Evolutionary conservation across 2,329 filamentous ascomycete genomes (phyloP).

Genomic region (Drechslerella coelobrocha): DNA sequence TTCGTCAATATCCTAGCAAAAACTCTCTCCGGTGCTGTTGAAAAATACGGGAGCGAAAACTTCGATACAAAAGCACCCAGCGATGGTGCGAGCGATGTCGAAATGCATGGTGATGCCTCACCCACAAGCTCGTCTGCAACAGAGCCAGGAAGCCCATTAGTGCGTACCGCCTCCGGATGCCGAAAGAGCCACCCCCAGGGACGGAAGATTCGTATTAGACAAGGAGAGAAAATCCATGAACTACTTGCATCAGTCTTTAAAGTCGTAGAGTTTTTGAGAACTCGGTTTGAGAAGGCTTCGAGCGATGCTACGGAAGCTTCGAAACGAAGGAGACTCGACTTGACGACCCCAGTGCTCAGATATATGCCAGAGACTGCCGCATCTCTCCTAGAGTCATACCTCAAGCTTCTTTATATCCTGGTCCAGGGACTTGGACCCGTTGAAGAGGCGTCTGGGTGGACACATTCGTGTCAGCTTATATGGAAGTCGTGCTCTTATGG

Average conservation of each 20-base stretch:
- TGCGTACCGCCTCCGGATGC: constrained; percentile 28
- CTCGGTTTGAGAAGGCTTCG: constrained; percentile 16
- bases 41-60: constrained; percentile 16
- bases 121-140: constrained; percentile 37
- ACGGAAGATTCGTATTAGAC: constrained; percentile 16
- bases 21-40: constrained; percentile 34
- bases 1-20: constrained; percentile 36
- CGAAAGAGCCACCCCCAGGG: constrained; percentile 3
- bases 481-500: constrained; percentile 43
- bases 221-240: constrained; percentile 19
- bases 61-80: neutral
- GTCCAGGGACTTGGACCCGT: constrained; percentile 11
- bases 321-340: constrained; percentile 34
- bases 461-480: constrained; percentile 27
- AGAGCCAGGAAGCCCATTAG: constrained; percentile 34
- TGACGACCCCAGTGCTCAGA: constrained; percentile 33
- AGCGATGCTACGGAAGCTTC: constrained; percentile 8
- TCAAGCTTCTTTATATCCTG: constrained; percentile 26
- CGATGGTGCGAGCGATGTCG: constrained; percentile 20
- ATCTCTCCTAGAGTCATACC: constrained; percentile 23
- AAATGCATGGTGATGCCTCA: constrained; percentile 36
- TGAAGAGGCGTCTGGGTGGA: constrained; percentile 19
- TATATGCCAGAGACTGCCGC: constrained; percentile 25
- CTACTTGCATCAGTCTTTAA: constrained; percentile 26
- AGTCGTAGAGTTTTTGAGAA: constrained; percentile 17